A percentile compares a stretch with the other conserved stretches of the same genome.
These are phyloP conservation scores for Telopea speciosissima DNA, from an alignment of 177 flowering plant species.

Conservation along the genomic window DNA sequence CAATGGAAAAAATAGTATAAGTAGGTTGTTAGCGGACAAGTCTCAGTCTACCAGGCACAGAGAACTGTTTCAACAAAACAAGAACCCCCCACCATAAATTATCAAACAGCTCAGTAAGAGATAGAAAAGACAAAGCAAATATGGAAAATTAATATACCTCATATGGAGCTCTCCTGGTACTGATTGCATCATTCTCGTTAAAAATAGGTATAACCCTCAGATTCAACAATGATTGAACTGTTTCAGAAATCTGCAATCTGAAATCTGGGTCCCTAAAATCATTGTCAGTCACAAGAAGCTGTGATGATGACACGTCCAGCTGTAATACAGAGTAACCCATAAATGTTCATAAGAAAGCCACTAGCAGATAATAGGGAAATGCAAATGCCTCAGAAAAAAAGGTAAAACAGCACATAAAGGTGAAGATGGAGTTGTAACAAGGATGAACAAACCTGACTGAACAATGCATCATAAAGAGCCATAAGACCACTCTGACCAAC, in stretches of 20 bases:
- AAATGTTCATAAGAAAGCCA: background rate
- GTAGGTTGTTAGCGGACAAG: too few relatives aligned
- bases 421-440: background rate
- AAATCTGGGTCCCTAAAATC: conserved; percentile 77
- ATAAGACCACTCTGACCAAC: conserved; percentile 95
- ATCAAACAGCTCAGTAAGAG: background rate
- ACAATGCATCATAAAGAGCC: conserved; percentile 90
- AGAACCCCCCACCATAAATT: too few relatives aligned
- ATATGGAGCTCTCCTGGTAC: conserved; percentile 92
- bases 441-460: conserved; percentile 71
- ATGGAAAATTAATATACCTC: conserved; percentile 45
- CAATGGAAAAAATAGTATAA: too few relatives aligned
- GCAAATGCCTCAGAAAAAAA: background rate
- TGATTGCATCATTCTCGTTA: conserved; percentile 96
- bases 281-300: conserved; percentile 91
- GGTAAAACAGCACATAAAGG: background rate
- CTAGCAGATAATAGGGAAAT: background rate
- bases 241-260: conserved; percentile 70
- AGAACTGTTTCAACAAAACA: too few relatives aligned
- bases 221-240: conserved; percentile 53
- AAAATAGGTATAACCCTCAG: conserved; percentile 82
- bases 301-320: conserved; percentile 88
- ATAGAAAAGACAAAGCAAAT: background rate
- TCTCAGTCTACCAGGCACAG: too few relatives aligned
- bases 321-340: conserved; percentile 24